These are phyloP conservation scores for Claviceps africana DNA, from an alignment of 2,329 filamentous ascomycete genomes.

Conservation along the genomic window DNA sequence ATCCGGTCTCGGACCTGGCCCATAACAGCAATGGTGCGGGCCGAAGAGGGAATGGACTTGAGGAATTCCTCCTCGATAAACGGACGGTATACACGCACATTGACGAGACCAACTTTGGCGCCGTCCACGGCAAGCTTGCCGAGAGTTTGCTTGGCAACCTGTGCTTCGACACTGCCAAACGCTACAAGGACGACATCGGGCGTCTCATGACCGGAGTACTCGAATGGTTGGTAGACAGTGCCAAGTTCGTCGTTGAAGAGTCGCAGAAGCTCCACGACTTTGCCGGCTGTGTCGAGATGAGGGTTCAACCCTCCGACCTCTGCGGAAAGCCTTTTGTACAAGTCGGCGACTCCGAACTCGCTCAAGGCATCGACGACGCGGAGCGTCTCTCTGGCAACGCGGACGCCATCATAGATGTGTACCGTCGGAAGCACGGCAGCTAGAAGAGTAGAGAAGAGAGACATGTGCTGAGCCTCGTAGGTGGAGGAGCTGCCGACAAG, in stretches of 20 bases:
- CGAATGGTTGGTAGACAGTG: conserved; percentile 83
- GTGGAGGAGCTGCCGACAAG: conserved; percentile 74
- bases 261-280: conserved; percentile 54
- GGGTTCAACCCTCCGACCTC: conserved; percentile 49
- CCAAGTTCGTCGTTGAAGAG: conserved; percentile 83
- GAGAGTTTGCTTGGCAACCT: conserved; percentile 71
- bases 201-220: conserved; percentile 74
- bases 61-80: conserved; percentile 94
- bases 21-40: conserved; percentile 66
- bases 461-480: conserved; percentile 91
- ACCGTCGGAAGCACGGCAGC: conserved; percentile 68
- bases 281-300: conserved; percentile 59
- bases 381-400: conserved; percentile 67
- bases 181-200: conserved; percentile 77
- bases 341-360: conserved; percentile 51
- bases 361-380: conserved; percentile 71
- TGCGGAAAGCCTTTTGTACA: conserved; percentile 53
- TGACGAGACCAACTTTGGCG: conserved; percentile 71
- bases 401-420: conserved; percentile 79
- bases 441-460: conserved; percentile 71
- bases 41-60: conserved; percentile 60
- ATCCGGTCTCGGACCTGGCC: conserved; percentile 70
- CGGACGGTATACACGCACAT: conserved; percentile 84
- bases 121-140: conserved; percentile 57
- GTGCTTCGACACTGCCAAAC: conserved; percentile 84